Evolutionary conservation across 2,329 filamentous ascomycete genomes (phyloP), one percentile per base, ranked within the genome.

Genomic region (Thielaviopsis ethacetica): DNA sequence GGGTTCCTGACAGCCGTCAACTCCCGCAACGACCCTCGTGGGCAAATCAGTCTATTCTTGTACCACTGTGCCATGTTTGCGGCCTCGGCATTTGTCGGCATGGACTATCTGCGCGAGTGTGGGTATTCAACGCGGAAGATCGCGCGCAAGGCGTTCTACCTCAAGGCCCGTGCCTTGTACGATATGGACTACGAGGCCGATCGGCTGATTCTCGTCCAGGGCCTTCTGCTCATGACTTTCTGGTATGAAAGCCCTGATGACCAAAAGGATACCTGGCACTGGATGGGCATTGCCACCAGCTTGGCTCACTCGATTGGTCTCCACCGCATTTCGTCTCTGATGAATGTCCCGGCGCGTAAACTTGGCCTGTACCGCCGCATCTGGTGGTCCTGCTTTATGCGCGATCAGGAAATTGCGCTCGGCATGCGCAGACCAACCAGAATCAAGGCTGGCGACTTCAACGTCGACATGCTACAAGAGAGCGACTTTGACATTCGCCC

Each of bases 301-400:
- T 76, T 96, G 53, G 91, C 90, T 57, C 89, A 95, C 70, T 95
- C 91, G 13, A 95, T 96, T 63, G 91, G 91, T 5, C 77, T 96
- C 19, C 90, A 97, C 70, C 86, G 91, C 63, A 88, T 95, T 66
- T 89, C 90, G 1, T 75, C 73, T 21, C 85, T 84, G 60, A 89
- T 87, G 9, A 84, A 81, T 65, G 88, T 95, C 80, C 79, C 86
- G 47, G 71, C 74, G 2, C 77, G 81, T 57, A 85, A 87, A 66
- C 86, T 90, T 67, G 88, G 83, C 66, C 74, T 96, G 56, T 95
- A 91, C 87, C 95, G 95, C 73, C 80, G 91, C 57, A 93, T 96
- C 65, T 97, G 91, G 91, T 97, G 91, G 91, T 95, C 88, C 34
- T 94, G 88, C 63, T 95, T 95, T 67, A 95, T 95, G 82, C 85